A percentile compares a stretch with the other conserved stretches of the same genome.
Evolutionary conservation across 1,139 yeast genomes (phyloP).

Genomic region (Taphrina deformans): DNA sequence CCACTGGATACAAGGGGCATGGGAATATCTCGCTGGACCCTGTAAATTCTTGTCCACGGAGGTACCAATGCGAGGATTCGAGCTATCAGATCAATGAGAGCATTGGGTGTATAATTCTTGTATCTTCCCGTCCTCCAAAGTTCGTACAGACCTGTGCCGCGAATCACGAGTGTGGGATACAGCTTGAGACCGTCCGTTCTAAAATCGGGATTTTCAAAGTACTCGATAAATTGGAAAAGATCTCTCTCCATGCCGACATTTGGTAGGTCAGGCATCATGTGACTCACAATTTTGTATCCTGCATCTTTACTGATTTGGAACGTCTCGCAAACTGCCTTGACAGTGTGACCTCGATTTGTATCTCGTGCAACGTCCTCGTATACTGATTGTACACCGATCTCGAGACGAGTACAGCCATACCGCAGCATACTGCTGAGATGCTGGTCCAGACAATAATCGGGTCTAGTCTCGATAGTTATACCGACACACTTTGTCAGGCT

Average conservation of each 20-base stretch:
- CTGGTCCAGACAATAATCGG: slow-evolving; percentile 96
- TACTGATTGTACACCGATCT: slow-evolving; percentile 94
- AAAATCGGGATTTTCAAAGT: slow-evolving; percentile 94
- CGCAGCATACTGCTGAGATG: slow-evolving; percentile 93
- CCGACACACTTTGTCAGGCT: slow-evolving; percentile 97
- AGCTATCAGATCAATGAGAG: slow-evolving; percentile 89
- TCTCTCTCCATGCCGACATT: slow-evolving; percentile 99
- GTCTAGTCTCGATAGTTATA: slow-evolving; percentile 96
- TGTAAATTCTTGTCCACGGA: slow-evolving; percentile 98
- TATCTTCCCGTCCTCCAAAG: slow-evolving; percentile 95
- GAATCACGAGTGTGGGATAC: slow-evolving; percentile 91
- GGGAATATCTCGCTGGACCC: slow-evolving; percentile 98
- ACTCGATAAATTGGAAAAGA: slow-evolving; percentile 89
- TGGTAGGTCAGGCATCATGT: slow-evolving; percentile 99
- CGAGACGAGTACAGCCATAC: slow-evolving; percentile 95
- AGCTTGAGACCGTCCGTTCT: slow-evolving; percentile 95
- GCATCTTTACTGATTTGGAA: slow-evolving; percentile 96
- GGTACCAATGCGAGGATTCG: slow-evolving; percentile 94
- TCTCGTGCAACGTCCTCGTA: slow-evolving; percentile 98
- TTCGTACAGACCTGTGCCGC: slow-evolving; percentile 97
- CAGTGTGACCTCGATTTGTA: slow-evolving; percentile 97
- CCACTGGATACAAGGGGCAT: slow-evolving; percentile 99
- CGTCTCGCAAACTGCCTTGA: slow-evolving; percentile 91
- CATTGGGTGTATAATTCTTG: slow-evolving; percentile 92
- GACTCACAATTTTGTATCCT: slow-evolving; percentile 95